Base-by-base conservation (phyloP, 2,329 filamentous ascomycete genomes). In the Aspergillus pseudonomiae region DNA sequence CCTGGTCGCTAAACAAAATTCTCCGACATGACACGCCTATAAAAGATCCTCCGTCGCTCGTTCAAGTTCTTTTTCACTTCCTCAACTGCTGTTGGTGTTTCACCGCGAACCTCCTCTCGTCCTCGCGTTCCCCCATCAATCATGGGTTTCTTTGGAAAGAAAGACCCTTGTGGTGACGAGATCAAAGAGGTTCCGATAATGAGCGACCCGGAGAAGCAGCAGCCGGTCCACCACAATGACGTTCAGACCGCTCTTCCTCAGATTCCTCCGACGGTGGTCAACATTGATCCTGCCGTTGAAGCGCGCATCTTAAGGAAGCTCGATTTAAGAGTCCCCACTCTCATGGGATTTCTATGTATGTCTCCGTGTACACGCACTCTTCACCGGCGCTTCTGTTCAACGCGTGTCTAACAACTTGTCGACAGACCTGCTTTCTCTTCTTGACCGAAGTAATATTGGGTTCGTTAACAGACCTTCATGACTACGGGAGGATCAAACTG, bases 391-490 rank as follows among this genome's bases (percentile, higher is more conserved):
- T 32, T 10, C 14, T 28, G 48, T 56, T 53, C 66, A 53, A 64
- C 39, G 39, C 12, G 60, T 46, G 43, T 56, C 28, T 54, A 43
- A 52, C 21, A 16, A 39, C 11, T 16, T 45, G 34, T 16, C 21
- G 43, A 39, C 59, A 83, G 81, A 82, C 70, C 71, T 83, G 6
- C 73, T 84, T 16, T 74, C 80, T 6, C 82, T 83, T 61, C 73
- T 85, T 19, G 83, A 85, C 67, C 77, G 83, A 55, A 81, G 80
- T 36, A 86, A 86, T 64, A 81, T 84, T 57, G 82, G 80, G 80
- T 80, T 56, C 46, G 73, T 74, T 28, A 21, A n/a, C 30, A 14
- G 12, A 11, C 16, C 6, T 16, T 19, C 36, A 5, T n/a, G 26
- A 19, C 24, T 6, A 14, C 28, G 30, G 48, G n/a, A 50, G n/a